Conservation (phyloP, 805 yeast species). For the Brettanomyces custersianus region DNA sequence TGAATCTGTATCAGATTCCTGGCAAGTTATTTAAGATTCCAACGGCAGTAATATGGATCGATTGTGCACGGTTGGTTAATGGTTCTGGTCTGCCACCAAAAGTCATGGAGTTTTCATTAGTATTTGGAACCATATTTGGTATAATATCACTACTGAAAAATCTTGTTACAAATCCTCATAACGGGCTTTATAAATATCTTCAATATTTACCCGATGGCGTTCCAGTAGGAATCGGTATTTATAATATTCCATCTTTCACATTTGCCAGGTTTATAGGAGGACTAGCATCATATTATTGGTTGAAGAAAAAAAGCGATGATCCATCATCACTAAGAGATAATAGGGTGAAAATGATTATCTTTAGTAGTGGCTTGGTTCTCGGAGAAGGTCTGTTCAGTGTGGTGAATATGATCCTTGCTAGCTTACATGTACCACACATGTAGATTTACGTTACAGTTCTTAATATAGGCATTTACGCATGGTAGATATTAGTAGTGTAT, state of each 20-base stretch:
- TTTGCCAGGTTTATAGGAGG: constrained; percentile 93
- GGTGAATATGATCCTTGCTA: constrained; percentile 68
- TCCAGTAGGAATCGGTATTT: constrained; percentile 95
- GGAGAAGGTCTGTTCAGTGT: constrained; percentile 93
- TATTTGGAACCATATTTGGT: constrained; percentile 64
- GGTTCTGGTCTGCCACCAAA: constrained; percentile 85
- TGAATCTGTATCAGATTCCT: constrained; percentile 77
- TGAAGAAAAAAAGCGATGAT: constrained; percentile 22
- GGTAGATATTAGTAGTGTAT: background rate
- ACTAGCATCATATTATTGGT: constrained; percentile 50
- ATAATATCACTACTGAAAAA: constrained; percentile 57
- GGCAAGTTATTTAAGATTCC: constrained; percentile 78
- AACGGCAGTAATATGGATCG: constrained; percentile 94
- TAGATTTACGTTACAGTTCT: constrained; percentile 9
- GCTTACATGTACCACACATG: constrained; percentile 56
- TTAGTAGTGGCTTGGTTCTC: constrained; percentile 83
- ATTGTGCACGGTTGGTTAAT: constrained; percentile 85
- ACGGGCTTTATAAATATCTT: constrained; percentile 26
- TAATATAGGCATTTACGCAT: background rate
- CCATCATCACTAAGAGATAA: constrained; percentile 24
- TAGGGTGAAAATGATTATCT: constrained; percentile 70
- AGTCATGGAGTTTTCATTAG: constrained; percentile 51
- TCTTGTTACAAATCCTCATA: constrained; percentile 30
- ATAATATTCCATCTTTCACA: constrained; percentile 89
- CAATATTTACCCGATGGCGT: constrained; percentile 84